phyloP scores from a whole-genome alignment of 352 stramenopile genomes.

The Phytophthora fragariaefolia region DNA sequence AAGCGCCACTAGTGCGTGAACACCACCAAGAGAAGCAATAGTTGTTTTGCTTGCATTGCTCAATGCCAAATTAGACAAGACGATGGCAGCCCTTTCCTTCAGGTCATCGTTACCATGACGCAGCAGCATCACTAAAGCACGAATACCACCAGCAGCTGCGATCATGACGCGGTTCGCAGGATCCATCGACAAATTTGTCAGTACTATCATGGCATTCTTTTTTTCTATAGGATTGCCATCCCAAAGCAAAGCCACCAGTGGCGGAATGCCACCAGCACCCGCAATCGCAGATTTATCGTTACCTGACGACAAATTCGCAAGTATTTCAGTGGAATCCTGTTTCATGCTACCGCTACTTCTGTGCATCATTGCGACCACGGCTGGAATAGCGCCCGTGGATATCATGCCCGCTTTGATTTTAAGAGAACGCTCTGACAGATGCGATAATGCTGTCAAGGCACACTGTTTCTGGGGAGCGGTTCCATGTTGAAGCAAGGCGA shows the following conservation, averaged over 20 bases:
- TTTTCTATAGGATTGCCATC: not conserved
- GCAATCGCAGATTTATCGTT: not conserved
- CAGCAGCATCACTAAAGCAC: not conserved
- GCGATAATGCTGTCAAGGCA: not conserved
- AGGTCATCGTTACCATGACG: not conserved
- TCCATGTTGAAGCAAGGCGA: not conserved
- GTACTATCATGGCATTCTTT: not conserved
- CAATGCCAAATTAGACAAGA: not conserved
- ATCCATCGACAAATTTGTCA: not conserved
- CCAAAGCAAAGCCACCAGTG: not conserved
- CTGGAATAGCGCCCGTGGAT: not conserved
- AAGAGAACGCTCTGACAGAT: not conserved
- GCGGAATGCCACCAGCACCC: not conserved
- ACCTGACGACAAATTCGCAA: not conserved
- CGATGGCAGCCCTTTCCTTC: not conserved
- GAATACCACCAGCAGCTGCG: not conserved
- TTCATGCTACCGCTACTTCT: not conserved
- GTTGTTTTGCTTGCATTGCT: not conserved
- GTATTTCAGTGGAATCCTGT: not conserved
- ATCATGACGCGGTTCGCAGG: not conserved
- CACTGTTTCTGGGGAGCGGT: not conserved
- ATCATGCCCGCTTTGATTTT: not conserved
- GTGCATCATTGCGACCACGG: not conserved
- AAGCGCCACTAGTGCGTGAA: not conserved
- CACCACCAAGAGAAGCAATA: not conserved